These are phyloP conservation scores for Mrakia hoshinonis DNA, from an alignment of 768 basidiomycete genomes.

Conservation along the genomic window DNA sequence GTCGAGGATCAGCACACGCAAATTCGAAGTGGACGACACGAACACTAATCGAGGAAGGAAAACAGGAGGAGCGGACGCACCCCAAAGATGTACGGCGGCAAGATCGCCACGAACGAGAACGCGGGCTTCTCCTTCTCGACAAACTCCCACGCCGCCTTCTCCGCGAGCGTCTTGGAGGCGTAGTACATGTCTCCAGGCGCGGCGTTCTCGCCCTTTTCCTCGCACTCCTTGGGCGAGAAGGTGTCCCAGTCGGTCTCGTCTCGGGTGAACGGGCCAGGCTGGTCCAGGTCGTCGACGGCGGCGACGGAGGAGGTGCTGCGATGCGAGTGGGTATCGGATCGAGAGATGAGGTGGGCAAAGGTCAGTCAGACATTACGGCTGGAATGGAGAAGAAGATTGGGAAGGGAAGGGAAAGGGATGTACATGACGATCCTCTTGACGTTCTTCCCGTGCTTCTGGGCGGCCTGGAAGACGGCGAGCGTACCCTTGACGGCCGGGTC, in stretches of 20 bases:
- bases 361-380: neutral
- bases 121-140: constrained; percentile 20
- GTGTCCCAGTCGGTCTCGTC: neutral
- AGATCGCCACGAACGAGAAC: constrained; percentile 52
- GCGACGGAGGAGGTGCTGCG: neutral
- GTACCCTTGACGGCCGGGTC: constrained; percentile 66
- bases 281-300: neutral
- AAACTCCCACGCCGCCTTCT: constrained; percentile 53
- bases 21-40: no score
- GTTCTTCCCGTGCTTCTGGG: constrained; percentile 31
- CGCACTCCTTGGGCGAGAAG: constrained; percentile 43
- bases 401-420: neutral
- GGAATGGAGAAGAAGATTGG: no score
- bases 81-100: constrained; percentile 43
- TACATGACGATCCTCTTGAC: constrained; percentile 55
- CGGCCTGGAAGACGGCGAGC: constrained; percentile 47
- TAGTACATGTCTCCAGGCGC: constrained; percentile 39
- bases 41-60: no score
- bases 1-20: no score
- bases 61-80: no score
- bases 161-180: constrained; percentile 58
- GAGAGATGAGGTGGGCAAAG: neutral
- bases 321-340: no score
- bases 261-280: neutral
- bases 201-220: constrained; percentile 49